phyloP scores from a whole-genome alignment of 257 asterid genomes.

The Verbascum thapsus region DNA sequence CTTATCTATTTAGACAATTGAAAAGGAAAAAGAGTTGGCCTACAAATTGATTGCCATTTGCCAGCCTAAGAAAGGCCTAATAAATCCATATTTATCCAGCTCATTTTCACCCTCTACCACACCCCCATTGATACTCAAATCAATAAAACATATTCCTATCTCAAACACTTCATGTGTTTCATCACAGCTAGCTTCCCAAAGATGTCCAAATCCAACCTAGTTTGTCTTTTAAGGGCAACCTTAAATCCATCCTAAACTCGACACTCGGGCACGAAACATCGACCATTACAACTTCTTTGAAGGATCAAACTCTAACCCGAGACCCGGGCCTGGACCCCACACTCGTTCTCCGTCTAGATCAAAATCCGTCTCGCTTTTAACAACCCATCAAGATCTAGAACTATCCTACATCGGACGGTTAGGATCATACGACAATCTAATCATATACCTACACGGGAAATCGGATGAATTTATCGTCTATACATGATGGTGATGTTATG shows the following conservation, averaged over 20 bases:
- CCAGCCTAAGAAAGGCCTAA: constrained; percentile 32
- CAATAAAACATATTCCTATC: constrained; percentile 24
- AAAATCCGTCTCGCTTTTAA: no score
- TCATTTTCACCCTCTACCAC: constrained; percentile 32
- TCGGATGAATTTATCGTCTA: no score
- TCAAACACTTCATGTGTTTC: constrained; percentile 28
- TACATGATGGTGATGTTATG: no score
- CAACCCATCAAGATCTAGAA: no score
- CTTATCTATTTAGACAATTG: constrained; percentile 5
- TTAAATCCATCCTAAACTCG: background rate
- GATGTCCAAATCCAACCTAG: constrained; percentile 17
- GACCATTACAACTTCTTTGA: no score
- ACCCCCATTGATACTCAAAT: constrained; percentile 28
- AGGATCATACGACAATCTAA: no score
- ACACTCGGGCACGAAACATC: no score
- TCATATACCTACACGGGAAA: no score
- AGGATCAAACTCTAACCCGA: no score
- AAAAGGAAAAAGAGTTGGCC: constrained; percentile 22
- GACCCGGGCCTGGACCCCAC: no score
- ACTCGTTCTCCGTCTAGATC: no score
- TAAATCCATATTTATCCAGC: constrained; percentile 47
- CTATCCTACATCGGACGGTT: no score
- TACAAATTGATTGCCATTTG: constrained; percentile 40
- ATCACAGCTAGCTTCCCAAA: constrained; percentile 17
- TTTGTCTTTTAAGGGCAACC: background rate